These are phyloP conservation scores for Leishmania gerbilli DNA, from an alignment of 208 protist genomes.

Conservation along the genomic window DNA sequence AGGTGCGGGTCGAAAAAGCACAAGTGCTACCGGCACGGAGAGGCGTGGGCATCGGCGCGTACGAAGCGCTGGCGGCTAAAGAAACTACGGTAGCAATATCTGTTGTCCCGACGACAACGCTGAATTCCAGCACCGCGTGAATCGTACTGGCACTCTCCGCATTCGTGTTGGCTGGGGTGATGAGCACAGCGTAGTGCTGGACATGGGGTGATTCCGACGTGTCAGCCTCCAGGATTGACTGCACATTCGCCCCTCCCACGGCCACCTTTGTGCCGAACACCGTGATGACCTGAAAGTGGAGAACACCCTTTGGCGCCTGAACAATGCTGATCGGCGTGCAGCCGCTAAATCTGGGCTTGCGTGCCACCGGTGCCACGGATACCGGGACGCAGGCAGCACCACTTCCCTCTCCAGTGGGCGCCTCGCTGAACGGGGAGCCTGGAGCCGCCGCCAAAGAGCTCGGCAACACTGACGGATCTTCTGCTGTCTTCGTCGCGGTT, in stretches of 20 bases:
- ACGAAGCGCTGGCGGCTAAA: constrained; percentile 14
- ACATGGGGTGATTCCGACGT: constrained; percentile 14
- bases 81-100: constrained; percentile 17
- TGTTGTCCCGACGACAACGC: constrained; percentile 26
- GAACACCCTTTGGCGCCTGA: constrained; percentile 14
- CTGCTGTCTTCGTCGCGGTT: neutral
- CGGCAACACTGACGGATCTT: neutral
- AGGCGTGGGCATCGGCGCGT: constrained; percentile 13
- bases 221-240: constrained; percentile 14
- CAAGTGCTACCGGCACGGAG: constrained; percentile 15
- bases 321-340: constrained; percentile 35
- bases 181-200: constrained; percentile 38
- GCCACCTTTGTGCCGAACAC: constrained; percentile 21
- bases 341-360: constrained; percentile 11
- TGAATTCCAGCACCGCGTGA: constrained; percentile 47
- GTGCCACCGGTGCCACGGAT: neutral
- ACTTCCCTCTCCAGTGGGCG: neutral
- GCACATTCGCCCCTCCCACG: constrained; percentile 23
- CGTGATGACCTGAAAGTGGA: constrained; percentile 32
- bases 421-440: neutral
- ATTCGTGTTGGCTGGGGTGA: constrained; percentile 18
- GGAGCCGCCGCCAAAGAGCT: neutral
- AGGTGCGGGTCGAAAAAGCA: constrained; percentile 43
- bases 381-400: neutral
- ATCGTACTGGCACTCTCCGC: constrained; percentile 25